Conservation (phyloP, 441 rosid species). For the Omphalea diandra region DNA sequence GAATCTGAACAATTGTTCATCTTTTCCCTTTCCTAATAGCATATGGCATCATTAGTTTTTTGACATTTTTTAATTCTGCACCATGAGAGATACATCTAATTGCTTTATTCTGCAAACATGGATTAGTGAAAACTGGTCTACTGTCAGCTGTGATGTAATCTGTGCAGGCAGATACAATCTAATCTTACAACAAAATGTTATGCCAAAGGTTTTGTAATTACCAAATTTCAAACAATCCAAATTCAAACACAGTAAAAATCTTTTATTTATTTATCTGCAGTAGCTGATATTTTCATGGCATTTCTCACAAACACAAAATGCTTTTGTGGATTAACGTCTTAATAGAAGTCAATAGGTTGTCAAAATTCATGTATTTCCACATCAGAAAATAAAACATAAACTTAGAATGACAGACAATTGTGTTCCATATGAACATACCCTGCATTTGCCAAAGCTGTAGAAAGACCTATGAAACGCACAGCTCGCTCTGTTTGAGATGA, state of each 20-base stretch:
- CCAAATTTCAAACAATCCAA: too few species aligned
- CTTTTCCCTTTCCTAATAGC: neutral
- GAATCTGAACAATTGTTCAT: neutral
- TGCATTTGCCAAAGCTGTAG: slow-evolving; percentile 99
- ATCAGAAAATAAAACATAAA: neutral
- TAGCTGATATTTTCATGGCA: neutral
- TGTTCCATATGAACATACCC: slow-evolving; percentile 48
- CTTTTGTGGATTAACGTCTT: neutral
- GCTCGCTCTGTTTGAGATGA: slow-evolving; percentile 97
- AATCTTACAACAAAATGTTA: neutral
- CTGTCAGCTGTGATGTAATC: neutral
- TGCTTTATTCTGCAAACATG: neutral
- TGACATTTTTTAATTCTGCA: neutral
- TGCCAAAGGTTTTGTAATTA: neutral
- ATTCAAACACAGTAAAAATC: too few species aligned
- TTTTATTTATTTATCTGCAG: neutral
- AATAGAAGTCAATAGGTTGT: neutral
- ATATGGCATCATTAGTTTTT: neutral
- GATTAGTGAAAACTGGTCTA: neutral
- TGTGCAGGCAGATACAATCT: neutral
- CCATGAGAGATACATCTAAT: neutral
- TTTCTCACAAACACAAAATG: neutral
- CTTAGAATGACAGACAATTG: neutral
- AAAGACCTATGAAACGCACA: slow-evolving; percentile 94
- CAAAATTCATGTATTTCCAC: neutral